Percentiles rank a stretch among this genome's conserved stretches.
Evolutionary conservation across 176 grass and related monocot species (phyloP).

Genomic region (Oryza meridionalis): DNA sequence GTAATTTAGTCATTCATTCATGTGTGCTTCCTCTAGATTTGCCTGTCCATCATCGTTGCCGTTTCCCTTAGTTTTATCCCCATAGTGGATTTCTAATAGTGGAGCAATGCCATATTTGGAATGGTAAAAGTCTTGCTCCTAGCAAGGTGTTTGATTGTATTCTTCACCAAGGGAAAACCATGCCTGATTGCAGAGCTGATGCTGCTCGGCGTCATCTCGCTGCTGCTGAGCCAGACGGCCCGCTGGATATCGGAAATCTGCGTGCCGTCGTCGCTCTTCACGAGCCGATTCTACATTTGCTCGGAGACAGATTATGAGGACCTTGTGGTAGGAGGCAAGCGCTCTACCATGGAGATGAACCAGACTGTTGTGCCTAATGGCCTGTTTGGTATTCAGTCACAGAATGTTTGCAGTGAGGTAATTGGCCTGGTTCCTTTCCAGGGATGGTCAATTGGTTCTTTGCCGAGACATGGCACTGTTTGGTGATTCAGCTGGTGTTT

Average conservation of each 20-base stretch:
- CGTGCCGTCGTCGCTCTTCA: slow-evolving; percentile 71
- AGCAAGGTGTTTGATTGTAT: slow-evolving; percentile 33
- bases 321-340: background rate
- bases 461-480: background rate
- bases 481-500: background rate
- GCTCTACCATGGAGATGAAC: background rate
- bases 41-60: background rate
- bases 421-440: background rate
- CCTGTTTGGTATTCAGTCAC: slow-evolving; percentile 36
- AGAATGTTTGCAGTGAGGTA: slow-evolving; percentile 66
- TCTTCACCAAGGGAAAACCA: slow-evolving; percentile 30
- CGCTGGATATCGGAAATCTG: slow-evolving; percentile 91
- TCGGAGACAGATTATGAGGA: slow-evolving; percentile 61
- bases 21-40: background rate
- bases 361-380: slow-evolving; percentile 40
- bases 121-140: background rate
- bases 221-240: slow-evolving; percentile 92
- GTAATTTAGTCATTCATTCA: background rate
- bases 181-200: slow-evolving; percentile 68
- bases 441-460: background rate
- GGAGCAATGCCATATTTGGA: background rate
- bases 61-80: background rate
- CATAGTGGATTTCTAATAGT: no score
- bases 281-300: slow-evolving; percentile 77
- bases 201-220: slow-evolving; percentile 87